Evolutionary conservation across 129 eudicot genomes (phyloP), one percentile per base, ranked within the genome.

Genomic region (Flaveria ramosissima): DNA sequence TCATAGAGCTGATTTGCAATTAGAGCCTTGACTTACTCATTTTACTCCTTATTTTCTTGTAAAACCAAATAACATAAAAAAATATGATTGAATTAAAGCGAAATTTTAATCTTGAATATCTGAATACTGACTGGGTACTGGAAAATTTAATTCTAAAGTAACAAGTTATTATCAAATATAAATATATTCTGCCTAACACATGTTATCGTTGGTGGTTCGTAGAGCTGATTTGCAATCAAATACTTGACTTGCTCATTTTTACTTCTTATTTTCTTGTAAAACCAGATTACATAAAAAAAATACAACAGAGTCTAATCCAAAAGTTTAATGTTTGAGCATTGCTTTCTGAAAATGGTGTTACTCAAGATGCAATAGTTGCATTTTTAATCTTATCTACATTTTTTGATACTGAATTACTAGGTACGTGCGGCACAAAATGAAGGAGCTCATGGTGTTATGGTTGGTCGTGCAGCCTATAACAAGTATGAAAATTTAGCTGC

Each of bases 371-470:
- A 75, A 9, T 12, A 32, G 78, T 41, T 41, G 43, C 21, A 56
- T 69, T 56, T 68, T 50, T 14, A 53, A 66, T 43, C 79, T 66
- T 80, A 66, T 64, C 46, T 66, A 32, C 41, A 55, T 50, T 62
- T 71, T 41, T 45, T 52, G 42, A 8, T 59, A 77, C 27, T 56
- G 48, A 68, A 77, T 63, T 74, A 26, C 48, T 72, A 93, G 98
- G 95, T 90, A 41, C 90, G 82, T 82, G 96, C 97, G 61, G 97
- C 98, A 39, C 82, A 77, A 67, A 71, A 19, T 4, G 95, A 90
- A 90, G 98, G 98, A 81, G 98, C 98, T 78, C 94, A 93, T 73
- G 98, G 97, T 32, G 97, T 90, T 66, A 93, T 93, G 98, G 89
- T 93, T 82, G 98, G 98, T 56, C 97, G 98, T 85, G 91, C 97